Evolutionary conservation across 2,329 filamentous ascomycete species (phyloP), one percentile per base, ranked within the genome.

Genomic region (Sporothrix pseudoabietina): DNA sequence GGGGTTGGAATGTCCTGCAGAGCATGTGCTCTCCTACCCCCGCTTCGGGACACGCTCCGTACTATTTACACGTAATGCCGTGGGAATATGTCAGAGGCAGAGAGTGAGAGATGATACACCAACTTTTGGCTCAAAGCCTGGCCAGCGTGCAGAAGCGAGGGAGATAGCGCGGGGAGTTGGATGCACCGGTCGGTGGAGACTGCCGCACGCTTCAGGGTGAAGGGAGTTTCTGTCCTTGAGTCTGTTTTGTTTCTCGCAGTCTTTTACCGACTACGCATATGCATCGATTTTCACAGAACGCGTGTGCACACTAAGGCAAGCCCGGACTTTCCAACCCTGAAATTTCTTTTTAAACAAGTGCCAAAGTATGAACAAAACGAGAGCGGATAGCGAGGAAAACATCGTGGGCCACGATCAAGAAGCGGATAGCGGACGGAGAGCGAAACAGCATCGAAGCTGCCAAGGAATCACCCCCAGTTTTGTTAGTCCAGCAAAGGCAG

Each of bases 111-210:
- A 26, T 26, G 12, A 49, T 49, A 14, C 44, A 49, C 44, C 16
- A 63, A 41, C 7, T 63, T 32, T 66, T 66, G 39, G 10, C 19
- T 8, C 61, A 26, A 63, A 44, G 61, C 61, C n/a, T 65, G 61
- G 1, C 26, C 39, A 12, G 5, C 61, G 10, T 66, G 61, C 61
- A 66, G 61, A 66, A 66, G 61, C 61, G 61, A 47, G 30, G 35
- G 61, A 16, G 39, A 47, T 44, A 65, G 39, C n/a, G n/a, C 61
- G 30, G 39, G 61, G 32, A 61, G 57, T 61, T 61, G 57, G 57
- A 39, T 39, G 57, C 32, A 32, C 14, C n/a, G 12, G 61, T 66
- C 35, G 39, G 39, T 66, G 61, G 61, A 66, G 61, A 66, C 39
- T 41, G 39, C 39, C 39, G 39, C 61, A 47, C 30, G 39, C 39